Percentiles rank a stretch among this genome's conserved stretches.
Evolutionary conservation across 805 yeast species (phyloP).

Genomic region (Candida cerambycidarum): DNA sequence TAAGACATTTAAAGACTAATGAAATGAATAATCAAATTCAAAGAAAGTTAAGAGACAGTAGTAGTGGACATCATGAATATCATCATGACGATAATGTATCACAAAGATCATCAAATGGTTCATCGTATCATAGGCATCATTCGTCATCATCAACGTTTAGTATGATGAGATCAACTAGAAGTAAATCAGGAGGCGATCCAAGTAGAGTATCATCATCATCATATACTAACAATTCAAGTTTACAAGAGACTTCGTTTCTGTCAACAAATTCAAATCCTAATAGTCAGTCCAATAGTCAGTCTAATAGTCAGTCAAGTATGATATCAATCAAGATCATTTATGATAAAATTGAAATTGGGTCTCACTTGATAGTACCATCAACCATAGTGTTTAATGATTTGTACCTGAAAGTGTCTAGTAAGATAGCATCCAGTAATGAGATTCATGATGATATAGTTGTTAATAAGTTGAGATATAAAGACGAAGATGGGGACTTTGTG

Average conservation of each 20-base stretch:
- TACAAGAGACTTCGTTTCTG: constrained; percentile 19
- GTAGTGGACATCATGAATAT: constrained; percentile 24
- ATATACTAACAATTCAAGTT: constrained; percentile 14
- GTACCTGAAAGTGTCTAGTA: constrained; percentile 58
- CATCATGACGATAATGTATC: constrained; percentile 16
- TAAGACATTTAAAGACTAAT: constrained; percentile 47
- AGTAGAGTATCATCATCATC: constrained; percentile 21
- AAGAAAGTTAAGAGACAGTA: constrained; percentile 36
- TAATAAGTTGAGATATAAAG: constrained; percentile 71
- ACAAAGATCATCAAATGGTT: constrained; percentile 29
- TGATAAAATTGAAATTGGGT: constrained; percentile 30
- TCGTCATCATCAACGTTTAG: constrained; percentile 44
- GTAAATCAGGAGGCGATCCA: constrained; percentile 22
- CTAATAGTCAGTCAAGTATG: not conserved
- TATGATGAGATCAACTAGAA: constrained; percentile 39
- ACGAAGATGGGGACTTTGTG: constrained; percentile 94
- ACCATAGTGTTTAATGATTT: constrained; percentile 47
- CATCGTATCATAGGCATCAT: constrained; percentile 33
- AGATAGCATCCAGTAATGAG: constrained; percentile 49
- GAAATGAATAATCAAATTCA: constrained; percentile 42
- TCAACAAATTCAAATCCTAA: constrained; percentile 12
- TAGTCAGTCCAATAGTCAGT: not conserved
- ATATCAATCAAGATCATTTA: constrained; percentile 32
- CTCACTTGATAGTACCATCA: constrained; percentile 27
- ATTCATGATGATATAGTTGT: constrained; percentile 54